Conservation (phyloP, 257 asterid species). For the Capsicum pubescens region DNA sequence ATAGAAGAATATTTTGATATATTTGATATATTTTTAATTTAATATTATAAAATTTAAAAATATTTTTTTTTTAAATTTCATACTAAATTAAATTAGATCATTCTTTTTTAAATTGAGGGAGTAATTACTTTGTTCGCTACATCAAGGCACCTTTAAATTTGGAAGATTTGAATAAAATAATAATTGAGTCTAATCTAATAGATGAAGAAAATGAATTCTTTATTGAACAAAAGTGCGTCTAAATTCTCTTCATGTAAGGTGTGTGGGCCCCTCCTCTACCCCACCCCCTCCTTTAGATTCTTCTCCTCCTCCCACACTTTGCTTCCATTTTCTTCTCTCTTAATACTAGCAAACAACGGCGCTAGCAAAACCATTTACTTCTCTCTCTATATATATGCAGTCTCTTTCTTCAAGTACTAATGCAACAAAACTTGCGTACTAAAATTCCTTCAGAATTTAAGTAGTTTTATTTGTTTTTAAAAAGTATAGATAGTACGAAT, state of each 20-base stretch:
- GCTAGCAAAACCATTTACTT: conserved; percentile 6
- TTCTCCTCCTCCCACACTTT: conserved; percentile 15
- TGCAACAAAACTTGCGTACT: neutral
- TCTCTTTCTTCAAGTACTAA: neutral
- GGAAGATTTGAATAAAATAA: neutral
- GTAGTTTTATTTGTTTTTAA: neutral
- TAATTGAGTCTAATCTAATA: neutral
- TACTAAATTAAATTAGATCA: no score
- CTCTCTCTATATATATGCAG: conserved; percentile 26
- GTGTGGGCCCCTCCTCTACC: conserved; percentile 42
- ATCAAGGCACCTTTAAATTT: neutral
- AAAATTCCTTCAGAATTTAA: neutral
- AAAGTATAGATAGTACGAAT: neutral
- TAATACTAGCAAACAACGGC: conserved; percentile 27
- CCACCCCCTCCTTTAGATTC: conserved; percentile 37
- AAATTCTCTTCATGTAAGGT: conserved; percentile 84
- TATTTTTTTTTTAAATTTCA: no score
- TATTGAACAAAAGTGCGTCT: conserved; percentile 64
- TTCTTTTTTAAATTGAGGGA: no score
- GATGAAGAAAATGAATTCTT: conserved; percentile 34
- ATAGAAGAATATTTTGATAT: no score
- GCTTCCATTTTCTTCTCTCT: conserved; percentile 35
- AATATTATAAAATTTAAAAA: no score
- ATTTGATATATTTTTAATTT: no score
- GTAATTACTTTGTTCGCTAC: no score